Evolutionary conservation across 1,284 basidiomycete species (phyloP), one percentile per base, ranked within the genome.

Genomic region (Cryptococcus sp.): DNA sequence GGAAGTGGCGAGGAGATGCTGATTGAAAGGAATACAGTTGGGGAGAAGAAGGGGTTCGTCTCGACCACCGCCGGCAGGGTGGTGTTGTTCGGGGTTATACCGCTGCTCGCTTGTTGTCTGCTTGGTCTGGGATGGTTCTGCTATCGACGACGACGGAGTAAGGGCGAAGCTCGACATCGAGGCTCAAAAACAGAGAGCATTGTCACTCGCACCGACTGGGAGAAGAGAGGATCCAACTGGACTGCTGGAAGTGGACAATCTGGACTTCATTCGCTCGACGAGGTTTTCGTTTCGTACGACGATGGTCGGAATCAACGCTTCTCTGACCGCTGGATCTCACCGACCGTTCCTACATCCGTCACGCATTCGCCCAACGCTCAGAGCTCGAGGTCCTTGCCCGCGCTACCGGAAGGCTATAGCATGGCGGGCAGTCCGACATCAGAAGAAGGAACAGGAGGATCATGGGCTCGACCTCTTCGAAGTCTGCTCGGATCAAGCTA

Each of bases 61-160:
- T 51, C 54, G 10, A 57, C 56, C 6, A 32, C 57, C 1, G 47
- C 45, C 11, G 61, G 63, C 14, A 65, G 63, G 43, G 18, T 63
- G 16, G 49, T 63, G 34, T 35, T 58, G 1, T 57, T 47, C 41
- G n/a, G 51, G 22, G 46, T 51, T 12, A 37, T 59, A 18, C 62
- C 62, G 5, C 6, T 60, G 5, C 10, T 57, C 14, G 44, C 47
- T 33, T 18, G 50, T 11, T n/a, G 48, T 24, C 9, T 53, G 28
- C 16, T 59, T 25, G 31, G 24, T 9, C 9, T 43, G 12, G n/a
- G 44, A 12, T 5, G 51, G 22, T 58, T 42, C 33, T 44, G 48
- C 41, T 33, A 19, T 42, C 26, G 26, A 21, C 53, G 57, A 4
- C 50, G 46, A n/a, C 38, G 47, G 28, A 7, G 14, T 14, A 31